These are phyloP conservation scores for Alliaria petiolata DNA, from an alignment of 345 rosid species.

Conservation along the genomic window DNA sequence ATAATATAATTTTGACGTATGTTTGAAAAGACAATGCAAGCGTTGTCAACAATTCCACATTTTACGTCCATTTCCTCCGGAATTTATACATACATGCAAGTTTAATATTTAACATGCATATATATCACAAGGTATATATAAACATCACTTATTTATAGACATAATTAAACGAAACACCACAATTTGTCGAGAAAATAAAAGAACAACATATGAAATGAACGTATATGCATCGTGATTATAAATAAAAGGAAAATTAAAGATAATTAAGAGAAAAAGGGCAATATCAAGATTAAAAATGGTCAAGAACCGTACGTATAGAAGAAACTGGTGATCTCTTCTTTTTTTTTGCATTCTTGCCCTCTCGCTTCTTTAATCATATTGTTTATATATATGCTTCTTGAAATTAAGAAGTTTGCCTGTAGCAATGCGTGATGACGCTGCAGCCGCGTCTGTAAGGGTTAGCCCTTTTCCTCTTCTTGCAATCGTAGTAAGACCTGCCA, in stretches of 20 bases:
- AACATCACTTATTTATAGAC: slow-evolving; percentile 16
- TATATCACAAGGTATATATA: not conserved
- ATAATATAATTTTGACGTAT: not conserved
- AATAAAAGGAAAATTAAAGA: slow-evolving; percentile 11
- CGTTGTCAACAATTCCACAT: not conserved
- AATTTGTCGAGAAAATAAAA: slow-evolving; percentile 11
- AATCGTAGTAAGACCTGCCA: slow-evolving; percentile 54
- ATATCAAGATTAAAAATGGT: not conserved
- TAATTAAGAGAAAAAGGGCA: not conserved
- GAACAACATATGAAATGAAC: slow-evolving; percentile 17
- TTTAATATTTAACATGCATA: not conserved
- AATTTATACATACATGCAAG: not conserved
- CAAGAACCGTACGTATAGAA: slow-evolving; percentile 17
- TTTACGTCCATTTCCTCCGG: not conserved
- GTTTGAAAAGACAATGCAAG: not conserved
- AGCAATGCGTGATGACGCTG: slow-evolving; percentile 45
- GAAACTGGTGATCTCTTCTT: not conserved
- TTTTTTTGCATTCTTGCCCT: slow-evolving; percentile 1
- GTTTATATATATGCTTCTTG: not conserved
- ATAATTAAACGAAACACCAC: slow-evolving; percentile 6
- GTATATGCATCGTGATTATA: slow-evolving; percentile 21
- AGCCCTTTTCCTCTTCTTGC: slow-evolving; percentile 30
- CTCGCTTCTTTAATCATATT: slow-evolving; percentile 15
- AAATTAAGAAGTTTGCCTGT: slow-evolving; percentile 30
- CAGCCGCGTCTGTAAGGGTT: slow-evolving; percentile 59